Evolutionary conservation across 805 yeast genomes (phyloP).

Genomic region (Lipomyces orientalis): DNA sequence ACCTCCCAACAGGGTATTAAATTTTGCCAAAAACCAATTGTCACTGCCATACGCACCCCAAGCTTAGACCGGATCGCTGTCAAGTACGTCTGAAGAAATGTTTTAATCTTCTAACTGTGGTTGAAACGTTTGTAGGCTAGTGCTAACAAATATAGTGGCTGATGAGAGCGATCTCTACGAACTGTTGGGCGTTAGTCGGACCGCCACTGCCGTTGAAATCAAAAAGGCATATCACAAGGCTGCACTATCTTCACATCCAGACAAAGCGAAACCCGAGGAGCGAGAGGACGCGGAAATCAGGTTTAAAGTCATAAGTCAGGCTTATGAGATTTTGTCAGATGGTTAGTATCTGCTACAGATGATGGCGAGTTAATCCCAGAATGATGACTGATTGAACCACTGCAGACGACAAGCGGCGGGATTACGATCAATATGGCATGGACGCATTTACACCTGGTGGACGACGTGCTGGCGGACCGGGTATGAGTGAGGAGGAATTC

Average conservation of each 20-base stretch:
- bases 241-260: conserved; percentile 88
- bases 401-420: conserved; percentile 40
- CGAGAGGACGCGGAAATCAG: conserved; percentile 73
- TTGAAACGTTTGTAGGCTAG: neutral
- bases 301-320: conserved; percentile 84
- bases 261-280: conserved; percentile 75
- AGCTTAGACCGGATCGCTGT: neutral
- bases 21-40: conserved; percentile 20
- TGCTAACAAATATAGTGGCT: neutral
- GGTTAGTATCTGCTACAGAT: conserved; percentile 44
- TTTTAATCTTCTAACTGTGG: neutral
- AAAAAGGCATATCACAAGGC: conserved; percentile 82
- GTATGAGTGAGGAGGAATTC: conserved; percentile 57
- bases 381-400: neutral
- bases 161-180: conserved; percentile 61
- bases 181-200: conserved; percentile 67
- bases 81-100: neutral
- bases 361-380: neutral
- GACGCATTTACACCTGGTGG: conserved; percentile 42
- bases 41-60: neutral
- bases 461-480: conserved; percentile 50
- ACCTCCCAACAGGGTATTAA: neutral
- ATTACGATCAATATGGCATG: conserved; percentile 48
- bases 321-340: conserved; percentile 82
- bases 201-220: conserved; percentile 74